These are phyloP conservation scores for Alopecurus myosuroides DNA, from an alignment of 176 grass and related monocot species.

Conservation along the genomic window DNA sequence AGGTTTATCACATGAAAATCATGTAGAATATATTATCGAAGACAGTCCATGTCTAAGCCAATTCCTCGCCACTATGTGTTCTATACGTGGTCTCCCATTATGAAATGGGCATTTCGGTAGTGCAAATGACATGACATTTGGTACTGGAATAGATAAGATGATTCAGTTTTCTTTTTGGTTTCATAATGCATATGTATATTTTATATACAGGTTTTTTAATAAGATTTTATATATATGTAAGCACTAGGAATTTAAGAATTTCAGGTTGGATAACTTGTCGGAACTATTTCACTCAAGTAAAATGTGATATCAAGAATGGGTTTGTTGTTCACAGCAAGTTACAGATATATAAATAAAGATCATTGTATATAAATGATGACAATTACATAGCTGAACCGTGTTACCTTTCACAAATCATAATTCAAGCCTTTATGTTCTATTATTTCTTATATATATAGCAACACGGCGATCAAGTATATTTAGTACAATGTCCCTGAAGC, in stretches of 20 bases:
- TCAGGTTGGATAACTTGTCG: background rate
- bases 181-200: background rate
- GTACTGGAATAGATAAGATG: background rate
- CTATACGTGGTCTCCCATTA: background rate
- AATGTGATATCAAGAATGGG: background rate
- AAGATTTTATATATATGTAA: background rate
- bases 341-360: background rate
- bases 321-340: background rate
- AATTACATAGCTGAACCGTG: constrained; percentile 5
- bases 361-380: background rate
- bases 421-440: constrained; percentile 27
- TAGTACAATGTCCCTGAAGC: constrained; percentile 25
- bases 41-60: background rate
- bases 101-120: background rate
- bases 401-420: constrained; percentile 34
- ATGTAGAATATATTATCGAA: background rate
- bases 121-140: background rate
- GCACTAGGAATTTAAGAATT: background rate
- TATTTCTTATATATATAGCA: constrained; percentile 38
- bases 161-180: background rate
- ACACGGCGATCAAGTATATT: constrained; percentile 17
- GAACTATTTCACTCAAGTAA: background rate
- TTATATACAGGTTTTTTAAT: background rate
- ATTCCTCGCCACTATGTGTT: background rate
- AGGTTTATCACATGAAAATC: background rate